Base-by-base conservation (phyloP, 2,329 filamentous ascomycete genomes). In the Chaetomium globosum region DNA sequence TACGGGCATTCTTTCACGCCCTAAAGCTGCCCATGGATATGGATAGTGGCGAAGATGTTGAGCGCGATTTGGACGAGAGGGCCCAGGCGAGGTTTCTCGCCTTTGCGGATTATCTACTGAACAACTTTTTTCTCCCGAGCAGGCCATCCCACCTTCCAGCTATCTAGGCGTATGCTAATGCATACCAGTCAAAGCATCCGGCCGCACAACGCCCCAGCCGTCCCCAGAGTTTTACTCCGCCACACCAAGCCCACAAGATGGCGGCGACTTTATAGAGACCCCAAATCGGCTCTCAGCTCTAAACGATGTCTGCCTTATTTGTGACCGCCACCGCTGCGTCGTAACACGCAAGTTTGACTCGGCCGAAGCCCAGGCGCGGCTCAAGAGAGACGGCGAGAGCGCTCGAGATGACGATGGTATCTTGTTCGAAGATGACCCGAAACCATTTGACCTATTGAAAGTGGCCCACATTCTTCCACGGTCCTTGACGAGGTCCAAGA, bases 241-340 rank as follows among this genome's bases (percentile, higher is more conserved):
- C 28, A 61, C 70, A 57, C 52, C 69, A 39, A 62, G 61, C 48
- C 68, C 63, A 7, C 70, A 74, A 46, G 67, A 63, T 54, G 67
- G 61, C 26, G 48, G 61, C 26, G 66, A 33, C 16, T 71, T 70
- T 62, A 55, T 68, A 23, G 70, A 71, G 39, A 74, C 73, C 10
- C 57, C 67, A 13, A 67, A 71, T 16, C 67, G 72, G 28, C 16
- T 74, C 39, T 70, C 72, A 2, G 59, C 61, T 48, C 70, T 75
- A 19, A 73, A 71, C 21, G 65, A 67, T 3, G 61, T 58, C 39
- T 75, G 74, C 66, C 72, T 75, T 46, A 30, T 70, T 30, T 73
- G 73, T 26, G 73, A 75, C 60, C 73, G 69, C 28, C 67, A 74
- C 61, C 73, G 73, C 54, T 75, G 73, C 56, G 72, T 75, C 1